phyloP scores from a whole-genome alignment of 805 yeast species.

The Kazachstania taianensis region DNA sequence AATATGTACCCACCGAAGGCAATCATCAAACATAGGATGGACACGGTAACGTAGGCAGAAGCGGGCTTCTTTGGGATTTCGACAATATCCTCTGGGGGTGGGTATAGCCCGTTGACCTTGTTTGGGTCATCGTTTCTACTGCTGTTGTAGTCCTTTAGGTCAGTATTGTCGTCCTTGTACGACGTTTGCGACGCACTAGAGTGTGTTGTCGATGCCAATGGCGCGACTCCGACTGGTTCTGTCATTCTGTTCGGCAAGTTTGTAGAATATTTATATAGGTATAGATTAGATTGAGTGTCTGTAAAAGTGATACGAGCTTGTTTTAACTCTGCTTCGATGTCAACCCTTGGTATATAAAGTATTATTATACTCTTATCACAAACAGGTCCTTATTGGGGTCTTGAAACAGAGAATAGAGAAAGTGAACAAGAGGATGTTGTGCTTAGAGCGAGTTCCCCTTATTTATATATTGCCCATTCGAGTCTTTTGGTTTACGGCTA shows the following conservation, averaged over 20 bases:
- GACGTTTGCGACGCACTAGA: neutral
- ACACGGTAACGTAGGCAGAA: constrained; percentile 17
- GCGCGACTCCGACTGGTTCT: constrained; percentile 1
- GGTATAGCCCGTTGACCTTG: neutral
- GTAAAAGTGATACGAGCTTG: too few species aligned
- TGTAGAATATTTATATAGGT: too few species aligned
- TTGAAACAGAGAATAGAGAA: too few species aligned
- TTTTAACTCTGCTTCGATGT: too few species aligned
- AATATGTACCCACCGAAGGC: constrained; percentile 54
- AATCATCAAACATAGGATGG: constrained; percentile 32
- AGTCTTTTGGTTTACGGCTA: too few species aligned
- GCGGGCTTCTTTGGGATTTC: constrained; percentile 16
- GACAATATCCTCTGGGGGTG: neutral
- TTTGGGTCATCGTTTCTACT: neutral
- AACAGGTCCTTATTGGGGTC: too few species aligned
- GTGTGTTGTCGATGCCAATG: constrained; percentile 1
- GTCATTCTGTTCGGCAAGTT: neutral
- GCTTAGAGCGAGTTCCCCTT: too few species aligned
- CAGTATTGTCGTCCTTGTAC: constrained; percentile 2
- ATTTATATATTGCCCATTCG: too few species aligned
- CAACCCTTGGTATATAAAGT: too few species aligned
- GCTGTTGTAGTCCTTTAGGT: neutral
- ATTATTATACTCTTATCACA: too few species aligned
- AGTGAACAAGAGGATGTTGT: too few species aligned
- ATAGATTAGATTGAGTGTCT: too few species aligned